phyloP scores from a whole-genome alignment of 1,284 basidiomycete species.

The Cutaneotrichosporon spelunceum region DNA sequence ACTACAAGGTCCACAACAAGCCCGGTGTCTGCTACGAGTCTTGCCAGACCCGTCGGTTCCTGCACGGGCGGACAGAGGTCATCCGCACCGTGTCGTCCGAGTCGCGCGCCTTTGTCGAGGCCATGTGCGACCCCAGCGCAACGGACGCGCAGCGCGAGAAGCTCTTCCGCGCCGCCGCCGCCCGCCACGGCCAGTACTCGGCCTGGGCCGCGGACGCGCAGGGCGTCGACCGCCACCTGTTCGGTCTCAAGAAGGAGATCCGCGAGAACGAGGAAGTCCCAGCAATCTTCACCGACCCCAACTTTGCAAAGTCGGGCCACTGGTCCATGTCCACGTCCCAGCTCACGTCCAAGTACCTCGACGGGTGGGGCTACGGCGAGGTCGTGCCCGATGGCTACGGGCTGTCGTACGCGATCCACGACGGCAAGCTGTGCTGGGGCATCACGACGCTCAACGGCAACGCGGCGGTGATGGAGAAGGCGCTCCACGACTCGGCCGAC shows the following conservation, averaged over 20 bases:
- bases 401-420: slow-evolving; percentile 85
- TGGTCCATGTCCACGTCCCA: slow-evolving; percentile 94
- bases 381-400: slow-evolving; percentile 93
- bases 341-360: slow-evolving; percentile 75
- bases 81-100: slow-evolving; percentile 82
- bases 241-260: slow-evolving; percentile 83
- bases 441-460: slow-evolving; percentile 76
- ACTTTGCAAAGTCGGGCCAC: slow-evolving; percentile 68
- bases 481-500: slow-evolving; percentile 72
- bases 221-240: slow-evolving; percentile 93
- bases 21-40: slow-evolving; percentile 89
- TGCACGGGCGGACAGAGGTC: slow-evolving; percentile 88
- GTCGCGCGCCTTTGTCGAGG: slow-evolving; percentile 78
- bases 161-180: slow-evolving; percentile 73
- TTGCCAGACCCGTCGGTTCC: slow-evolving; percentile 89
- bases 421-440: slow-evolving; percentile 84
- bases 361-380: slow-evolving; percentile 97
- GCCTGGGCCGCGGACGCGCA: slow-evolving; percentile 88
- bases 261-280: slow-evolving; percentile 72
- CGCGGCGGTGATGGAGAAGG: slow-evolving; percentile 62
- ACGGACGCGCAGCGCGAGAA: slow-evolving; percentile 63
- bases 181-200: slow-evolving; percentile 81
- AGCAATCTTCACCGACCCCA: slow-evolving; percentile 72
- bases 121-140: slow-evolving; percentile 67
- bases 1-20: slow-evolving; percentile 76